Evolutionary conservation across 768 basidiomycete species (phyloP).

Genomic region (Rhizopogon salebrosus): DNA sequence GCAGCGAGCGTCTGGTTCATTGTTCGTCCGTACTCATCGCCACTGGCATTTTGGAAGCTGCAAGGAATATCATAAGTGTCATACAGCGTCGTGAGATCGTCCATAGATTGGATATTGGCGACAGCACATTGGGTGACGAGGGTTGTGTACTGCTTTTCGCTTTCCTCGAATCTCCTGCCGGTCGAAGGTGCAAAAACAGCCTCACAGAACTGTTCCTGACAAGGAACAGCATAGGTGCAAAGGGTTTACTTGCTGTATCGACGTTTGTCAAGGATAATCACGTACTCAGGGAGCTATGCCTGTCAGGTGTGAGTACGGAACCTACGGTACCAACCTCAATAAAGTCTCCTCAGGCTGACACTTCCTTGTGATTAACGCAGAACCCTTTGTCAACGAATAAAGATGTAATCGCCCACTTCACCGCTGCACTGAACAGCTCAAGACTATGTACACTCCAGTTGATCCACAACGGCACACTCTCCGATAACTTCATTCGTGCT

Average conservation of each 20-base stretch:
- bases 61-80: constrained; percentile 37
- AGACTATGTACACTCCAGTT: constrained; percentile 45
- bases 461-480: constrained; percentile 43
- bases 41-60: constrained; percentile 35
- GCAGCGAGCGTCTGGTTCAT: neutral
- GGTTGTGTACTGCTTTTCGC: constrained; percentile 51
- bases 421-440: constrained; percentile 50
- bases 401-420: constrained; percentile 33
- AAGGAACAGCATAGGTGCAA: constrained; percentile 49
- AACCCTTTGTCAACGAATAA: constrained; percentile 37
- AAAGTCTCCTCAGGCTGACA: neutral
- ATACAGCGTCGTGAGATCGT: constrained; percentile 44
- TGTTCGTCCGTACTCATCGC: neutral
- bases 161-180: constrained; percentile 47
- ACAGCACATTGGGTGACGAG: constrained; percentile 53
- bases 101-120: constrained; percentile 48
- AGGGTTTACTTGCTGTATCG: constrained; percentile 49
- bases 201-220: constrained; percentile 57
- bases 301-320: constrained; percentile 48
- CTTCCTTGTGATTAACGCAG: constrained; percentile 24
- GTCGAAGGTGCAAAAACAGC: constrained; percentile 31
- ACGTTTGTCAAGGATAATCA: constrained; percentile 44
- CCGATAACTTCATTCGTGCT: constrained; percentile 41
- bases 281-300: constrained; percentile 42
- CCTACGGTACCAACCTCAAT: neutral